These are phyloP conservation scores for Rhynchospora pubera DNA, from an alignment of 176 grass and related monocot genomes.

Conservation along the genomic window DNA sequence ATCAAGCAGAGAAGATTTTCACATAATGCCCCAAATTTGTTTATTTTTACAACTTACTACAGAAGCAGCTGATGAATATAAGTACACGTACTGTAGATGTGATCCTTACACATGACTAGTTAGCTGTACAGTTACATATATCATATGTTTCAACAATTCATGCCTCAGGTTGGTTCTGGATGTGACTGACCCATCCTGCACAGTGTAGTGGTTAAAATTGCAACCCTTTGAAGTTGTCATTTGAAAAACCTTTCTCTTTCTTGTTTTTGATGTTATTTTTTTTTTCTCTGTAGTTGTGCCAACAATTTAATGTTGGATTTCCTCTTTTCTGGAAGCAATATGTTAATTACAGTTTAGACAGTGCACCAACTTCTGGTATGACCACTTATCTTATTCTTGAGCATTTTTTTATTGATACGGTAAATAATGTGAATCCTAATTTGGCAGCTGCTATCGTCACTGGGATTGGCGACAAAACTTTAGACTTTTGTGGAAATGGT, in stretches of 20 bases:
- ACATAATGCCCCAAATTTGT: not conserved
- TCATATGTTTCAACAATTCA: not conserved
- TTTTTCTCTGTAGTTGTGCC: not conserved
- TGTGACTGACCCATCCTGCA: not conserved
- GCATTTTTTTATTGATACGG: too few species aligned
- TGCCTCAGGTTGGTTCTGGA: not conserved
- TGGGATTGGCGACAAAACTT: not conserved
- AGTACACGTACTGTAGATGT: too few species aligned
- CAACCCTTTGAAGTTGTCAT: not conserved
- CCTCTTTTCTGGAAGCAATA: not conserved
- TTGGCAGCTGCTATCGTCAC: not conserved
- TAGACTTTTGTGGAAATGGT: not conserved
- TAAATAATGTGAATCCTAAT: not conserved
- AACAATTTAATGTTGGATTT: not conserved
- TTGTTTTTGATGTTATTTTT: not conserved
- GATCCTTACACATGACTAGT: not conserved
- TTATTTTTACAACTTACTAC: too few species aligned
- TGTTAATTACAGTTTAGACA: not conserved
- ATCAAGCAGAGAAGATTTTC: not conserved
- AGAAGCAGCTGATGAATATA: too few species aligned
- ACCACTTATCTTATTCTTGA: not conserved
- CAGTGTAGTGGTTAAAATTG: not conserved
- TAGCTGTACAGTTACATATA: not conserved
- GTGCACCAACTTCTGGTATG: not conserved
- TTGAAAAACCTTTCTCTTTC: not conserved